Evolutionary conservation across 441 rosid species (phyloP).

Genomic region (Codiaeum variegatum): DNA sequence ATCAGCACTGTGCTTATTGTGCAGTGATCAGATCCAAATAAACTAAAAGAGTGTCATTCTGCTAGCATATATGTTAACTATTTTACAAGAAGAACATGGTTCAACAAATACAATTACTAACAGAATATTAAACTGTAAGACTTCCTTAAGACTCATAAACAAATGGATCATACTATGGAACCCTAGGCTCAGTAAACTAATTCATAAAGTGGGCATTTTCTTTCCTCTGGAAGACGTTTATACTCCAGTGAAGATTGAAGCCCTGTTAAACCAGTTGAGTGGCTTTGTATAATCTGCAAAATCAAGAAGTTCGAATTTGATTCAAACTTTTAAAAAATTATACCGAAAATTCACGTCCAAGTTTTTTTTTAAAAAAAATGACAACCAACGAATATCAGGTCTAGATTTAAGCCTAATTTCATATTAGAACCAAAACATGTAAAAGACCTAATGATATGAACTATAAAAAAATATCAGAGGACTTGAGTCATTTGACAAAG

Average conservation of each 20-base stretch:
- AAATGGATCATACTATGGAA: constrained; percentile 88
- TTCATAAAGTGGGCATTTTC: constrained; percentile 82
- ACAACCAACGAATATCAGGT: no score
- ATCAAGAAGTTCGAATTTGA: constrained; percentile 15
- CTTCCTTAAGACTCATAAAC: background rate
- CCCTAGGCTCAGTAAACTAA: constrained; percentile 81
- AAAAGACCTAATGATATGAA: no score
- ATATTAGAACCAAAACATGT: no score
- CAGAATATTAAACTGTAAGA: background rate
- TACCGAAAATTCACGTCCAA: no score
- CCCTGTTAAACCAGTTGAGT: constrained; percentile 92
- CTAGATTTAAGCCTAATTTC: no score
- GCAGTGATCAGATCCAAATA: background rate
- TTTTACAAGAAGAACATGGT: background rate
- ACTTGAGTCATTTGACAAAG: no score
- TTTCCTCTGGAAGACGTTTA: constrained; percentile 85
- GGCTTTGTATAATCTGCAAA: constrained; percentile 92
- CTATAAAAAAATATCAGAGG: no score
- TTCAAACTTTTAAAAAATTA: no score
- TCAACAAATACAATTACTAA: background rate
- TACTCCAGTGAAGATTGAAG: constrained; percentile 83
- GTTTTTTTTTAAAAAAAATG: no score
- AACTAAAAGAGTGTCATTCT: background rate
- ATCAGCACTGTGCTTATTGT: background rate
- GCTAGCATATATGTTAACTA: background rate